Percentiles rank a stretch among this genome's conserved stretches.
These are phyloP conservation scores for Sarcocystis neurona DNA, from an alignment of 169 alveolate species.

Conservation along the genomic window DNA sequence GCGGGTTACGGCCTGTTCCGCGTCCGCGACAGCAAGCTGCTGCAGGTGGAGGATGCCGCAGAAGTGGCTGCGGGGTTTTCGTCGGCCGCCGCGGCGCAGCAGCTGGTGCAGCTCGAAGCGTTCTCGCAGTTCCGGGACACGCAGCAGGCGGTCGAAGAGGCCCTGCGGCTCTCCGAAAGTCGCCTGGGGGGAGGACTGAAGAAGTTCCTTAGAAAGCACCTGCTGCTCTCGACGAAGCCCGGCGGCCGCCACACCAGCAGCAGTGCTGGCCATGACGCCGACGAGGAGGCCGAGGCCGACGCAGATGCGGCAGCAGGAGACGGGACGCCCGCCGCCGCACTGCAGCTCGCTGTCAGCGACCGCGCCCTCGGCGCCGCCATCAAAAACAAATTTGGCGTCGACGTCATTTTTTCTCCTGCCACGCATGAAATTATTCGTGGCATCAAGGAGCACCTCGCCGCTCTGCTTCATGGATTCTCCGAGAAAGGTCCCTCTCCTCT, in stretches of 20 bases:
- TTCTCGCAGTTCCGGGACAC: conserved; percentile 89
- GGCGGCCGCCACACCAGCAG: too few relatives aligned
- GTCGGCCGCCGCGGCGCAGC: conserved; percentile 32
- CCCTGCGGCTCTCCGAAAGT: conserved; percentile 81
- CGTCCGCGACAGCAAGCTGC: conserved; percentile 86
- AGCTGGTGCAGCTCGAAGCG: conserved; percentile 79
- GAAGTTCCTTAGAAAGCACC: conserved; percentile 93
- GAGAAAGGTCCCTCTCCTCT: conserved; percentile 79
- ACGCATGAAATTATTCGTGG: conserved; percentile 88
- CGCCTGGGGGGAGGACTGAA: conserved; percentile 80
- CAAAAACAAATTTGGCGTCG: conserved; percentile 83
- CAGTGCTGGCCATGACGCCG: too few relatives aligned
- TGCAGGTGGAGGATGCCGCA: conserved; percentile 66
- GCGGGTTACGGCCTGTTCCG: conserved; percentile 99
- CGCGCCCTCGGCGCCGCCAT: conserved; percentile 86
- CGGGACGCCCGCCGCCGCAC: conserved; percentile 87
- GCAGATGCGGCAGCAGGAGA: too few relatives aligned
- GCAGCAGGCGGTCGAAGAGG: conserved; percentile 87
- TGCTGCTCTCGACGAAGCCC: conserved; percentile 80
- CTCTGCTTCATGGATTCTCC: conserved; percentile 81
- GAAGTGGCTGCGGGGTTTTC: conserved; percentile 1
- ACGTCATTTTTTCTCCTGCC: conserved; percentile 79
- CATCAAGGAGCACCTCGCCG: conserved; percentile 81
- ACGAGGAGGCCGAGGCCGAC: conserved; percentile 56
- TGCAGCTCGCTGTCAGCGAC: conserved; percentile 88